phyloP scores from a whole-genome alignment of 2,329 filamentous ascomycete species.

The Xylaria sp. region DNA sequence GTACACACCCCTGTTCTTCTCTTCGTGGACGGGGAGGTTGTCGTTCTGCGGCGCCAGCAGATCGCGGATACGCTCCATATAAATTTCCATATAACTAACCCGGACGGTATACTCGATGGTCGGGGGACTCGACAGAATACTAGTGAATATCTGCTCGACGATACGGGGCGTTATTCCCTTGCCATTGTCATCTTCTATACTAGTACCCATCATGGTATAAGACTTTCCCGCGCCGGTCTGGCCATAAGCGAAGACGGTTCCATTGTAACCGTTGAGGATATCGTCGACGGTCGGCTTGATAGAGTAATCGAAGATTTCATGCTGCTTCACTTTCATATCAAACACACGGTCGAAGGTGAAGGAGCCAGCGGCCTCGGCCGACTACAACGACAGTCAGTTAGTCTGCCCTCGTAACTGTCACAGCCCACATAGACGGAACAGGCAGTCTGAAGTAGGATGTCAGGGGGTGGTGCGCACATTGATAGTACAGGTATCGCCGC shows the following conservation, averaged over 20 bases:
- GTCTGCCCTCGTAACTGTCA: neutral
- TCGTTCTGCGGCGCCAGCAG: conserved; percentile 92
- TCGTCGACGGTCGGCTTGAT: conserved; percentile 96
- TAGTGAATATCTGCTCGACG: conserved; percentile 96
- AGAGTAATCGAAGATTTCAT: conserved; percentile 97
- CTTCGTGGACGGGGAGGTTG: conserved; percentile 97
- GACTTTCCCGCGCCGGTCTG: conserved; percentile 99
- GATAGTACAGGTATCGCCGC: conserved; percentile 87
- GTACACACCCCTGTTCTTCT: conserved; percentile 95
- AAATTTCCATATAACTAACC: conserved; percentile 99
- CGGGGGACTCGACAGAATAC: conserved; percentile 88
- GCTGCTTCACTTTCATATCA: conserved; percentile 89
- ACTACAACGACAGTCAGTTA: conserved; percentile 63
- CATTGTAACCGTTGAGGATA: conserved; percentile 98
- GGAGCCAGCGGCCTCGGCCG: conserved; percentile 80
- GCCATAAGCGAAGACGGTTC: conserved; percentile 97
- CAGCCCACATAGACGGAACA: neutral
- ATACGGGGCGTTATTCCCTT: conserved; percentile 97
- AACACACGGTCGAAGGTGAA: conserved; percentile 99
- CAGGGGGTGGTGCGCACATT: conserved; percentile 68
- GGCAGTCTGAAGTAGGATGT: neutral
- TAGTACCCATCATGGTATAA: conserved; percentile 98
- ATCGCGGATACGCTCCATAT: conserved; percentile 99
- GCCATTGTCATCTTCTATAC: conserved; percentile 88
- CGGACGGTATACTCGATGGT: conserved; percentile 99